Percentiles rank a stretch among this genome's conserved stretches.
phyloP scores from a whole-genome alignment of 495 filamentous ascomycete genomes.

The Talaromyces proteolyticus region DNA sequence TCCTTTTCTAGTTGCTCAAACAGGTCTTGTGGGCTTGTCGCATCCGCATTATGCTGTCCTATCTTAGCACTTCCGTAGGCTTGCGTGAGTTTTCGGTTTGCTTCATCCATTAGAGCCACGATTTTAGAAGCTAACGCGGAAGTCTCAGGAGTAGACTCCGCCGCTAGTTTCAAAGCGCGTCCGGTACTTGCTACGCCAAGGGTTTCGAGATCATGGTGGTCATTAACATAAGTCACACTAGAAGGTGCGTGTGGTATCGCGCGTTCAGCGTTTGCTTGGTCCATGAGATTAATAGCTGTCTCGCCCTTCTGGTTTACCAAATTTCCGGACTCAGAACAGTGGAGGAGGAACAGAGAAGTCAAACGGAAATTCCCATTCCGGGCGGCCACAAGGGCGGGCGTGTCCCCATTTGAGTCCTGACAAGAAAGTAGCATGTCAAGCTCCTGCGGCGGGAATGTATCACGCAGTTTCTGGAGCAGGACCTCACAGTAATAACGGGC shows the following conservation, averaged over 20 bases:
- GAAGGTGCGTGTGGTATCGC: slow-evolving; percentile 35
- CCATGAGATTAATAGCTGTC: slow-evolving; percentile 69
- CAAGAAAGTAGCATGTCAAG: slow-evolving; percentile 64
- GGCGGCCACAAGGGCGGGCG: slow-evolving; percentile 81
- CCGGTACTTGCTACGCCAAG: neutral
- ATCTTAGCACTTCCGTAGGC: slow-evolving; percentile 35
- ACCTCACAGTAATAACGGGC: slow-evolving; percentile 89
- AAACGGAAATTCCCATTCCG: slow-evolving; percentile 51
- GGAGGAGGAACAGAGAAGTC: slow-evolving; percentile 32
- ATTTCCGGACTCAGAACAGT: slow-evolving; percentile 69
- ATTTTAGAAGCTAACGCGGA: slow-evolving; percentile 35
- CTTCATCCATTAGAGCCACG: slow-evolving; percentile 36
- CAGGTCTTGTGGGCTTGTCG: slow-evolving; percentile 36
- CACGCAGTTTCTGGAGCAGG: slow-evolving; percentile 76
- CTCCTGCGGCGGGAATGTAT: slow-evolving; percentile 58
- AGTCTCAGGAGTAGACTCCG: slow-evolving; percentile 22
- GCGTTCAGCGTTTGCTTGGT: slow-evolving; percentile 23
- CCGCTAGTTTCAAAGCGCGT: slow-evolving; percentile 11
- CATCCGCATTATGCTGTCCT: slow-evolving; percentile 30
- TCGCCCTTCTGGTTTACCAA: slow-evolving; percentile 74
- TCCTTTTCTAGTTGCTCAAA: slow-evolving; percentile 39
- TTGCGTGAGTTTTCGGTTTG: slow-evolving; percentile 35
- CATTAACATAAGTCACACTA: slow-evolving; percentile 38
- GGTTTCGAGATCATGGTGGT: slow-evolving; percentile 28
- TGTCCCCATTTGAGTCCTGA: slow-evolving; percentile 81